Conservation (phyloP, 73 alveolate genomes). For the Paramecium tetraurelia region DNA sequence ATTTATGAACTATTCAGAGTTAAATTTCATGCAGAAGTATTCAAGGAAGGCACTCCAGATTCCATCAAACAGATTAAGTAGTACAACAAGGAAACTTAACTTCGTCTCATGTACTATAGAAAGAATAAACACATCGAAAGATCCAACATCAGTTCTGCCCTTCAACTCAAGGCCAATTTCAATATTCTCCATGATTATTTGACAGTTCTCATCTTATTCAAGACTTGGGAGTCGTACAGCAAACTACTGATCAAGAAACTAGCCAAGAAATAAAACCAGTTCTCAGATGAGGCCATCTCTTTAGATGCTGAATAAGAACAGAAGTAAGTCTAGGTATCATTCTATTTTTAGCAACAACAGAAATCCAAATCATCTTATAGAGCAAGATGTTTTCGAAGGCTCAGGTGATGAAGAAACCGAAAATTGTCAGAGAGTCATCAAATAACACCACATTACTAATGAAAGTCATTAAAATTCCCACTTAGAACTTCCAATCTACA, state of each 20-base stretch:
- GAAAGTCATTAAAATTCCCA: not conserved
- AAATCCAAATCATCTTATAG: not conserved
- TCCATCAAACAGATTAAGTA: not conserved
- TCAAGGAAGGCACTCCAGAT: not conserved
- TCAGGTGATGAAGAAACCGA: not conserved
- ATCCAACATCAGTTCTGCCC: not conserved
- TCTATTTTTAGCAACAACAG: not conserved
- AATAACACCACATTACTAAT: not conserved
- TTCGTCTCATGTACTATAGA: not conserved
- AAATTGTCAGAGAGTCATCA: not conserved
- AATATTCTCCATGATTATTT: slow-evolving; percentile 19
- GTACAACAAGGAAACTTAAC: not conserved
- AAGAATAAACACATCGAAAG: not conserved
- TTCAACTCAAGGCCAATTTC: not conserved
- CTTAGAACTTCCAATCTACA: not conserved
- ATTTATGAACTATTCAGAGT: slow-evolving; percentile 33
- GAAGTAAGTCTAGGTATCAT: not conserved
- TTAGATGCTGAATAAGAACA: not conserved
- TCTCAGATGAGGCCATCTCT: not conserved
- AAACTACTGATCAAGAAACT: not conserved
- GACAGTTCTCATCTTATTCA: not conserved
- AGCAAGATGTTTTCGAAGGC: not conserved
- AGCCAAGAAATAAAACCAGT: not conserved
- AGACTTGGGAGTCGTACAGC: not conserved
- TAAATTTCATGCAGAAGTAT: not conserved